Evolutionary conservation across 306 rosid species (phyloP).

Genomic region (Dryas octopetala): DNA sequence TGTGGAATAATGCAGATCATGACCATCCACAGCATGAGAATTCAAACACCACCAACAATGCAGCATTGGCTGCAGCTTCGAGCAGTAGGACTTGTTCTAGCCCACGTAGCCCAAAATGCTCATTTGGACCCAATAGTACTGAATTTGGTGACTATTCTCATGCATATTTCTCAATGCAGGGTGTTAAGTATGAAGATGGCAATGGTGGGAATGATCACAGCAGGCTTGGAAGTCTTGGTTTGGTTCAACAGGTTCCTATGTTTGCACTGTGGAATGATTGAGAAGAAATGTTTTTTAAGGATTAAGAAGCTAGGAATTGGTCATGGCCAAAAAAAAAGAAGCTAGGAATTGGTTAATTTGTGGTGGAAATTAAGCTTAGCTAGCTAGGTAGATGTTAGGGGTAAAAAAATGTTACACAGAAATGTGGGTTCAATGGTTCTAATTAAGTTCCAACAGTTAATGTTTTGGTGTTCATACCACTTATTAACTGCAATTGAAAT

Average conservation of each 20-base stretch:
- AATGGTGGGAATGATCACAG: conserved; percentile 47
- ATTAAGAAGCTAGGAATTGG: not conserved
- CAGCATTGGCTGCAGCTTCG: conserved; percentile 18
- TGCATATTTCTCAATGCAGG: conserved; percentile 58
- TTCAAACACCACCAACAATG: conserved; percentile 23
- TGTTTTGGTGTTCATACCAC: conserved; percentile 6
- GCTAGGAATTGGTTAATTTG: conserved; percentile 13
- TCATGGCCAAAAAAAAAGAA: not conserved
- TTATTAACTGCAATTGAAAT: not conserved
- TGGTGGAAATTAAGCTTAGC: conserved; percentile 1
- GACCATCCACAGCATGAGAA: conserved; percentile 33
- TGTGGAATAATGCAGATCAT: conserved; percentile 54
- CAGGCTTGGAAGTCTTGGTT: conserved; percentile 50
- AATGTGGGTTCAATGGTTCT: not conserved
- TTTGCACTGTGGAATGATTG: conserved; percentile 87
- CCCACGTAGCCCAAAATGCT: conserved; percentile 48
- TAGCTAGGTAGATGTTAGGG: conserved; percentile 14
- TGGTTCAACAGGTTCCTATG: conserved; percentile 75
- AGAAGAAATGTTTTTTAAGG: not conserved
- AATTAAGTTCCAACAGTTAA: not conserved
- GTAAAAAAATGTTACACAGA: not conserved
- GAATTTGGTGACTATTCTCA: conserved; percentile 64
- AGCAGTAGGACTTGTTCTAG: conserved; percentile 33
- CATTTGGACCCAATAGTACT: conserved; percentile 29
- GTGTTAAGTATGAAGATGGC: conserved; percentile 57